Evolutionary conservation across 805 yeast genomes (phyloP).

Genomic region (Wickerhamomyces bisporus): DNA sequence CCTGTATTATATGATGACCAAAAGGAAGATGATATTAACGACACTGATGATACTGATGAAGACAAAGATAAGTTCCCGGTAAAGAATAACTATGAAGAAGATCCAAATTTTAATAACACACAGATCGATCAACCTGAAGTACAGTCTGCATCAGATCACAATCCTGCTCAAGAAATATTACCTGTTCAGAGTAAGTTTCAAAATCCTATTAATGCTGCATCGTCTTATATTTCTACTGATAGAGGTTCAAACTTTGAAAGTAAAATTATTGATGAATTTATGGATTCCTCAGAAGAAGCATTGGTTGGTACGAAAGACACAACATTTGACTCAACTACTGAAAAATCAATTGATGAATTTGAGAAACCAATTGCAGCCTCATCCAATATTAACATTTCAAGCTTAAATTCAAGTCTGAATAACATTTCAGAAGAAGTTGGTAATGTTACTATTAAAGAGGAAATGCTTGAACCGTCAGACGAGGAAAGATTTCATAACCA

Average conservation of each 20-base stretch:
- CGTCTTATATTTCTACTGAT: conserved; percentile 15
- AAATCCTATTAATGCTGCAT: conserved; percentile 1
- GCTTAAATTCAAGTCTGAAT: conserved; percentile 16
- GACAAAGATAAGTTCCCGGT: neutral
- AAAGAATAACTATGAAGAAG: too few relatives aligned
- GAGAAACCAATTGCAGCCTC: conserved; percentile 26
- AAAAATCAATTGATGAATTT: conserved; percentile 9
- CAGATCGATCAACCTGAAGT: too few relatives aligned
- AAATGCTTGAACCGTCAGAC: conserved; percentile 1
- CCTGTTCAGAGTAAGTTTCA: neutral
- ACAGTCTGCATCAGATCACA: conserved; percentile 9
- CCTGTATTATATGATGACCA: neutral
- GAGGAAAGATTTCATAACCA: conserved; percentile 7
- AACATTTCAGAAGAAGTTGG: conserved; percentile 21
- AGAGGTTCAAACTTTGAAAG: conserved; percentile 20
- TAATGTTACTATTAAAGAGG: conserved; percentile 20
- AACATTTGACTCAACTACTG: conserved; percentile 2
- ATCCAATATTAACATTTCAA: conserved; percentile 23
- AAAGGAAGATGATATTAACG: neutral
- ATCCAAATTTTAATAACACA: too few relatives aligned
- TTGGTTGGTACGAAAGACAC: conserved; percentile 7
- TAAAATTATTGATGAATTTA: conserved; percentile 21
- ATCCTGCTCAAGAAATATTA: conserved; percentile 8
- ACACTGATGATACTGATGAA: neutral
- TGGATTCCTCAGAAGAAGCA: conserved; percentile 17